Conservation (phyloP, 2,329 filamentous ascomycete species). For the Colletotrichum melonis region DNA sequence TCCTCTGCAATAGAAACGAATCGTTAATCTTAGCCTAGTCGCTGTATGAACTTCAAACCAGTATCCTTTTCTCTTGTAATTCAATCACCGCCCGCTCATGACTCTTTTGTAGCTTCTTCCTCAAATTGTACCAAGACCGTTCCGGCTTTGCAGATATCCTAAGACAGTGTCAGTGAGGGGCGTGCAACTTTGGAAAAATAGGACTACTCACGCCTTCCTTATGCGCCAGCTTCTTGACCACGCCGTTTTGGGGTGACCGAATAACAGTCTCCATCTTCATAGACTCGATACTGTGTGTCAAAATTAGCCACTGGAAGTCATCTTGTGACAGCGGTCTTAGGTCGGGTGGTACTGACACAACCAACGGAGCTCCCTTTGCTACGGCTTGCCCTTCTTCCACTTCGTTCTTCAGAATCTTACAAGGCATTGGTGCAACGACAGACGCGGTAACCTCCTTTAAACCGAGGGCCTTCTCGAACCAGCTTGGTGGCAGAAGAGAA, state of each 20-base stretch:
- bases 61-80: neutral
- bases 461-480: constrained; percentile 90
- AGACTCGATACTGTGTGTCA: constrained; percentile 73
- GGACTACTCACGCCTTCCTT: constrained; percentile 74
- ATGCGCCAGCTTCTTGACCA: constrained; percentile 79
- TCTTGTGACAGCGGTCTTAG: neutral
- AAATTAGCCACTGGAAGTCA: constrained; percentile 39
- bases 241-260: constrained; percentile 78
- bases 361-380: constrained; percentile 85
- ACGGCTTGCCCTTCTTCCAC: constrained; percentile 85
- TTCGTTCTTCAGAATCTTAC: constrained; percentile 92
- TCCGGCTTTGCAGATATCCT: constrained; percentile 84
- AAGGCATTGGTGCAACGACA: constrained; percentile 95
- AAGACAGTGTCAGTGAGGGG: constrained; percentile 37
- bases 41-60: neutral
- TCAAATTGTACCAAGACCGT: constrained; percentile 81
- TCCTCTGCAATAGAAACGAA: neutral
- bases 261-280: constrained; percentile 95
- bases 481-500: constrained; percentile 71
- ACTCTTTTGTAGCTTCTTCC: constrained; percentile 49
- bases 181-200: neutral
- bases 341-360: constrained; percentile 71
- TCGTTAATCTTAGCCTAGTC: neutral
- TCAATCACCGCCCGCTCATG: neutral
- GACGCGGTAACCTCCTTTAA: constrained; percentile 84